Evolutionary conservation across 805 yeast species (phyloP).

Genomic region (Candida caryicola): DNA sequence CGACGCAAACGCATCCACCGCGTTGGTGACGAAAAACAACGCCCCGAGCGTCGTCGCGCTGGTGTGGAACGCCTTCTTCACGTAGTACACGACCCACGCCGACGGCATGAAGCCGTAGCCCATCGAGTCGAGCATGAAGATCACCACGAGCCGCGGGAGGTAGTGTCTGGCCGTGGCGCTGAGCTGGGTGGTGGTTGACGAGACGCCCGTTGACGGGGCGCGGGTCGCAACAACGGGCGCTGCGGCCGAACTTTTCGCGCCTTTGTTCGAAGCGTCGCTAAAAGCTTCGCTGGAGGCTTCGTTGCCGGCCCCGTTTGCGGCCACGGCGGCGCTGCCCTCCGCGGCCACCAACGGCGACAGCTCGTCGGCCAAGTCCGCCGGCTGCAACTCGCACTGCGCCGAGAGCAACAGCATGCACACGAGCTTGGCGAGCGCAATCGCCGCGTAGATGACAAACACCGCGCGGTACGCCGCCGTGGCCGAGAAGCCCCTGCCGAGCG

Average conservation of each 20-base stretch:
- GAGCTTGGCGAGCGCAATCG: constrained; percentile 52
- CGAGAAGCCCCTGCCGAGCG: constrained; percentile 27
- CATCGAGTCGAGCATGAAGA: constrained; percentile 82
- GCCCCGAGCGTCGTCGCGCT: constrained; percentile 61
- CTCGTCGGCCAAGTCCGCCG: constrained; percentile 9
- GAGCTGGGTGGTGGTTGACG: constrained; percentile 20
- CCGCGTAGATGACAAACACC: constrained; percentile 56
- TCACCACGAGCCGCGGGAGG: constrained; percentile 47
- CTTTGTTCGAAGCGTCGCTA: neutral
- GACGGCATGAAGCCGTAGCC: constrained; percentile 88
- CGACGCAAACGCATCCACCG: constrained; percentile 65
- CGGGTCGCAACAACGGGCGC: neutral
- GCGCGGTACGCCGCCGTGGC: constrained; percentile 49
- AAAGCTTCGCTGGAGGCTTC: constrained; percentile 22
- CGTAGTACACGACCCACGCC: constrained; percentile 86
- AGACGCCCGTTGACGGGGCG: too few species aligned
- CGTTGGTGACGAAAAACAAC: constrained; percentile 62
- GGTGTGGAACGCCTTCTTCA: constrained; percentile 53
- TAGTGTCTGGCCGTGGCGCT: constrained; percentile 44
- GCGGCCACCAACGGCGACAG: constrained; percentile 1
- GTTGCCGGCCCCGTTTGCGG: constrained; percentile 2
- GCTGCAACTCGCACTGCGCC: constrained; percentile 52
- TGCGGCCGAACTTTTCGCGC: too few species aligned
- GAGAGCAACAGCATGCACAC: constrained; percentile 50
- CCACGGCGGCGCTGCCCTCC: constrained; percentile 12